phyloP scores from a whole-genome alignment of 768 basidiomycete genomes.

The Nidula microcarpa region DNA sequence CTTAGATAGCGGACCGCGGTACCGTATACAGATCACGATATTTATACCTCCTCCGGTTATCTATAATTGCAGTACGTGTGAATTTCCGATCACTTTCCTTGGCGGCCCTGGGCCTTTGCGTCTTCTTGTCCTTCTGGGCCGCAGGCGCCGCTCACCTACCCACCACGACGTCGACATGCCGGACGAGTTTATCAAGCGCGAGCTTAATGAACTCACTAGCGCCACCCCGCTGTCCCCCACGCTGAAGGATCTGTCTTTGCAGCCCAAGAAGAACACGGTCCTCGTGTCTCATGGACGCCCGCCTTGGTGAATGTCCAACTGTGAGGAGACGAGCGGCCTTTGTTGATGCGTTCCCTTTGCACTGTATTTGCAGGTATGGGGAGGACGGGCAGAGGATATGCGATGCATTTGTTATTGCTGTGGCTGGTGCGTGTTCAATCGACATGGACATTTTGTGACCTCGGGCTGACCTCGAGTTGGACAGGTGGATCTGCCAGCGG shows the following conservation, averaged over 20 bases:
- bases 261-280: constrained; percentile 68
- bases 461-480: not conserved
- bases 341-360: constrained; percentile 3
- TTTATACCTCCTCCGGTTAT: no score
- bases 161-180: constrained; percentile 10
- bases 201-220: not conserved
- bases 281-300: constrained; percentile 83
- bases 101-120: not conserved
- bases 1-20: no score
- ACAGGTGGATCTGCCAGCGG: constrained; percentile 84
- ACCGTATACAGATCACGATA: no score
- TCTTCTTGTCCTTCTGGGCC: not conserved
- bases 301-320: constrained; percentile 56
- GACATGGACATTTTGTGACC: not conserved
- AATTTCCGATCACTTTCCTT: no score
- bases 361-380: constrained; percentile 55
- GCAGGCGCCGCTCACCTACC: not conserved
- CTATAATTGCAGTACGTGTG: no score
- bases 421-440: constrained; percentile 59
- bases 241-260: constrained; percentile 22
- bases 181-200: constrained; percentile 10
- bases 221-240: constrained; percentile 1
- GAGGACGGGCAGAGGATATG: constrained; percentile 66
- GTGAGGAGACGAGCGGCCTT: not conserved
- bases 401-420: constrained; percentile 81